Base-by-base conservation (phyloP, 2,329 filamentous ascomycete genomes). In the Colletotrichum tropicale region DNA sequence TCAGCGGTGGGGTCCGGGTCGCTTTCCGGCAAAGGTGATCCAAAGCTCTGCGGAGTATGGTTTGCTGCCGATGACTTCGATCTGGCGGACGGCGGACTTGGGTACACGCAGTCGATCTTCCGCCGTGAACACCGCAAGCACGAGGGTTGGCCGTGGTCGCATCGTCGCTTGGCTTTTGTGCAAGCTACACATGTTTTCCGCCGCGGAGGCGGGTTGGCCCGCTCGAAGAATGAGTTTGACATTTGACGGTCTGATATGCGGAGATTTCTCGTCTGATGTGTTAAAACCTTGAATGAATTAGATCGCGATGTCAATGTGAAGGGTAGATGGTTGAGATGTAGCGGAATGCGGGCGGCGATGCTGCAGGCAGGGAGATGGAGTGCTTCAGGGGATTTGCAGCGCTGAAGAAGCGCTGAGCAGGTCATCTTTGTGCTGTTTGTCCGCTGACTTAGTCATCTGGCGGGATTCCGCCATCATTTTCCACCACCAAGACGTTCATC, bases 131-230 rank as follows among this genome's bases (percentile, higher is more conserved):
- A 93, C 58, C 91, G 86, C 18, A 86, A 81, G 78, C 91, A 93
- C 15, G 85, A 80, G 3, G 90, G 91, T 16, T 86, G 80, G 21
- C 85, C 85, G 48, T 89, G 86, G 77, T 90, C 88, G 80, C 91
- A 92, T 64, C 88, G 88, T 16, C 91, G 86, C 81, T 92, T 92
- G 28, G 90, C 87, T 78, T 87, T 88, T 64, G 87, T 90, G 82
- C 91, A 92, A 30, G 88, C 87, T 5, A 86, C 83, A 78, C 91
- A 93, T 5, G 91, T 89, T 81, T 91, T 92, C 62, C 90, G 88
- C 71, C 87, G 82, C 6, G 86, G 86, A 60, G 85, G 88, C 38
- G 87, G 87, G 81, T 88, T 88, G 30, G 77, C 82, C 69, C 83
- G 84, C 80, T 88, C 87, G 6, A 81, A 62, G 2, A 79, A 80